Evolutionary conservation across 805 yeast genomes (phyloP), one percentile per base, ranked within the genome.

Genomic region (Starmerella powellii): DNA sequence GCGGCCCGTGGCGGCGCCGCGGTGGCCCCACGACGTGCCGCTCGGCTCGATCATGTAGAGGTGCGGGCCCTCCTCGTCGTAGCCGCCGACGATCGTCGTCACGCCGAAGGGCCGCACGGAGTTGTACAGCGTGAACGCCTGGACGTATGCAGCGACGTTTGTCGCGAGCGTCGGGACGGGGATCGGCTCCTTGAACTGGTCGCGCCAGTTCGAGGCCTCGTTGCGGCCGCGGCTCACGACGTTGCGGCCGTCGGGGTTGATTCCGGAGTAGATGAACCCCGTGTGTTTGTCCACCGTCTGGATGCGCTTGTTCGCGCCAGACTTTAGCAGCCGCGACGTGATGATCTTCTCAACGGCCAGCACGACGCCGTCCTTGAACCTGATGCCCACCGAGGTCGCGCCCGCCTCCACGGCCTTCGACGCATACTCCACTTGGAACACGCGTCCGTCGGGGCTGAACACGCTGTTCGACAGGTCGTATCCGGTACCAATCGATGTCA

Each of bases 71-170:
- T 81, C 74, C 33, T 75, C 79, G 60, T 88, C 97, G 37, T 83
- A 75, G 51, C 98, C 98, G 40, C 96, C 98, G 36, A 91, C 73
- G 49, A 91, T 87, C 10, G 95, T 77, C 42, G 85, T 76, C 47
- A 93, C 75, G 42, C 99, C 99, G 63, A 91, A 91, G 18, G 99
- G 99, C 64, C 99, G 80, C 10, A 91, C 98, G 27, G 96, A 87
- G 61, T 83, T 85, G 66, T 87, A 91, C 58, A 94, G 74, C 3
- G 99, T 91, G 64, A 85, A 85, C 35, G 94, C 94, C 64, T 88
- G 97, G 18, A 85, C 94, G 59, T 82, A 88, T 54, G 80, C 76
- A 12, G 96, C 94, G 55, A 91, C 65, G 57, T 94, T 78, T 56
- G 81, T 87, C 63, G 85, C 78, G 53, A 93, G 73, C 36, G 84